phyloP scores from a whole-genome alignment of 768 basidiomycete species.

The Xerocomus potaroensis region DNA sequence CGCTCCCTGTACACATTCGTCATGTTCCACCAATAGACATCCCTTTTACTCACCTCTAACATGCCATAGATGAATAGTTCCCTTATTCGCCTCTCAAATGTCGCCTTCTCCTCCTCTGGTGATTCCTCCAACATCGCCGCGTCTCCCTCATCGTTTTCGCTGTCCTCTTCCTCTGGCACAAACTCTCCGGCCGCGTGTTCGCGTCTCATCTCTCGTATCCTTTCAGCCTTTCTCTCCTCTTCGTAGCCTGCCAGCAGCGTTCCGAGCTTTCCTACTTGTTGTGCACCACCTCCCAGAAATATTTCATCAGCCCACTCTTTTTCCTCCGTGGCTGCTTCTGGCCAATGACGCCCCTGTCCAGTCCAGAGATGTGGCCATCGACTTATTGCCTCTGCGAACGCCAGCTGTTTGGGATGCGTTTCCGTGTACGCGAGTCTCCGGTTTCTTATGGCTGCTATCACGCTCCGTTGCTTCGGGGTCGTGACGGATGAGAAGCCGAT shows the following conservation, averaged over 20 bases:
- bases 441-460: slow-evolving; percentile 64
- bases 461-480: slow-evolving; percentile 62
- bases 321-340: slow-evolving; percentile 60
- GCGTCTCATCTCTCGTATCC: slow-evolving; percentile 45
- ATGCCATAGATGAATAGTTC: slow-evolving; percentile 75
- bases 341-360: slow-evolving; percentile 45
- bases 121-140: slow-evolving; percentile 37
- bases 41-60: slow-evolving; percentile 51
- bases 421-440: slow-evolving; percentile 61
- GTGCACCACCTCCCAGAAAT: slow-evolving; percentile 53
- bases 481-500: slow-evolving; percentile 38
- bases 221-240: slow-evolving; percentile 71
- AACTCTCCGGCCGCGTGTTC: slow-evolving; percentile 40
- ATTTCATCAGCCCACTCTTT: slow-evolving; percentile 58
- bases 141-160: slow-evolving; percentile 36
- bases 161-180: slow-evolving; percentile 57
- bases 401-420: slow-evolving; percentile 51
- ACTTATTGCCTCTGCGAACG: slow-evolving; percentile 46
- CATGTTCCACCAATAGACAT: background rate
- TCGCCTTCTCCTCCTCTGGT: slow-evolving; percentile 43
- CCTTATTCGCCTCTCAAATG: slow-evolving; percentile 58
- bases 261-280: slow-evolving; percentile 69
- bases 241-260: slow-evolving; percentile 66
- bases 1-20: slow-evolving; percentile 42
- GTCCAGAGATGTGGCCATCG: slow-evolving; percentile 70